Evolutionary conservation across 2,329 filamentous ascomycete species (phyloP).

Genomic region (Fusarium tjaetaba): DNA sequence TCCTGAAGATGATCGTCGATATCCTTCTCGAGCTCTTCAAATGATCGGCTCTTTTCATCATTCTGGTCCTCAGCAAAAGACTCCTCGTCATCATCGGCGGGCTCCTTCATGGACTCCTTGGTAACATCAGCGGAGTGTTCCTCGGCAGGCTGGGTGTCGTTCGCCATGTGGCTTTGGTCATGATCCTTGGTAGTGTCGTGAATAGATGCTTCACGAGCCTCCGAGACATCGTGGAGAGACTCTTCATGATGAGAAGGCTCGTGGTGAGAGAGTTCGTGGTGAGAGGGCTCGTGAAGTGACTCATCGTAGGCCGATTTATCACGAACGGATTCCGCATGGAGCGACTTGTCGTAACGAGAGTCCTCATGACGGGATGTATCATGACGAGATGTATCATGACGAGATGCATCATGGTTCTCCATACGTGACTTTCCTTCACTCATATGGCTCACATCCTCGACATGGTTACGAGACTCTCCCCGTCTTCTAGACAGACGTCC

Average conservation of each 20-base stretch:
- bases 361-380: slow-evolving; percentile 4
- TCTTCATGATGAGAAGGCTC: slow-evolving; percentile 5
- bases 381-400: not conserved
- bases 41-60: slow-evolving; percentile 18
- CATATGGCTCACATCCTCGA: slow-evolving; percentile 2
- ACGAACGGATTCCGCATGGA: slow-evolving; percentile 11
- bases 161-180: not conserved
- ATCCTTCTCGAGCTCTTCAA: slow-evolving; percentile 36
- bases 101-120: slow-evolving; percentile 5
- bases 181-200: not conserved
- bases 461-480: slow-evolving; percentile 14
- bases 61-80: slow-evolving; percentile 2
- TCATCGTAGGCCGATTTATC: slow-evolving; percentile 10
- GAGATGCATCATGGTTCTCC: not conserved
- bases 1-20: slow-evolving; percentile 34
- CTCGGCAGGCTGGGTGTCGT: not conserved
- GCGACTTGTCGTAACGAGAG: slow-evolving; percentile 8
- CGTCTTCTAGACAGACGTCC: slow-evolving; percentile 24
- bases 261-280: not conserved
- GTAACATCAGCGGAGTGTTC: slow-evolving; percentile 6
- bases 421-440: slow-evolving; percentile 24
- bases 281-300: slow-evolving; percentile 1
- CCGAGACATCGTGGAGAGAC: not conserved
- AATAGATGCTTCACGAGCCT: not conserved
- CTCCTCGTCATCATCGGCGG: not conserved